Conservation (phyloP, 1,284 basidiomycete genomes). For the Pisolithus thermaeus region DNA sequence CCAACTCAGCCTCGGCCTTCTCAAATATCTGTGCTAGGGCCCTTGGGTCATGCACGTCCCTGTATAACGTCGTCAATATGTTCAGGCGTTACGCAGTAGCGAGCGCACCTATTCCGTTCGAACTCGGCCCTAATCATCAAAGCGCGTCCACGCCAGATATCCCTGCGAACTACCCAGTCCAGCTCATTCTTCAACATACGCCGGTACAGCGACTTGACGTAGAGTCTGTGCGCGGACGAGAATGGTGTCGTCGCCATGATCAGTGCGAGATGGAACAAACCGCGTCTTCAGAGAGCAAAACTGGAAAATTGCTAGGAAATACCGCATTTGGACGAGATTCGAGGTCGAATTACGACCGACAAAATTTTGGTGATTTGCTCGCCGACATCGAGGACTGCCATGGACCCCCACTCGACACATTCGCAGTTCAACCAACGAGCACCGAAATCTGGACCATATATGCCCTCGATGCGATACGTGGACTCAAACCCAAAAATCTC, state of each 20-base stretch:
- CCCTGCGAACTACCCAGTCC: conserved; percentile 84
- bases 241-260: conserved; percentile 54
- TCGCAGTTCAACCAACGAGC: conserved; percentile 68
- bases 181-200: conserved; percentile 81
- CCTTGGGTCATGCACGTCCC: conserved; percentile 84
- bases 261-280: background rate
- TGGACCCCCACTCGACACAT: conserved; percentile 71
- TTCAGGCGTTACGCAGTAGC: background rate
- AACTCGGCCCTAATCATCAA: conserved; percentile 87
- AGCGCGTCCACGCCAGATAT: conserved; percentile 81
- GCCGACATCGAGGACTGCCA: conserved; percentile 22
- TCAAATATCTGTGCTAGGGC: conserved; percentile 77
- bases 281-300: background rate
- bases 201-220: conserved; percentile 90
- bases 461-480: conserved; percentile 40
- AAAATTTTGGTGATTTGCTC: background rate
- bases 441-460: conserved; percentile 58
- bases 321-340: background rate
- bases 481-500: conserved; percentile 38
- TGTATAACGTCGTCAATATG: conserved; percentile 25
- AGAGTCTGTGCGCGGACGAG: conserved; percentile 73
- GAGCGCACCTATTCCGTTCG: conserved; percentile 79
- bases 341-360: background rate
- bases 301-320: background rate
- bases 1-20: conserved; percentile 76